phyloP scores from a whole-genome alignment of 176 grass and related monocot species.

The Musa acuminata region DNA sequence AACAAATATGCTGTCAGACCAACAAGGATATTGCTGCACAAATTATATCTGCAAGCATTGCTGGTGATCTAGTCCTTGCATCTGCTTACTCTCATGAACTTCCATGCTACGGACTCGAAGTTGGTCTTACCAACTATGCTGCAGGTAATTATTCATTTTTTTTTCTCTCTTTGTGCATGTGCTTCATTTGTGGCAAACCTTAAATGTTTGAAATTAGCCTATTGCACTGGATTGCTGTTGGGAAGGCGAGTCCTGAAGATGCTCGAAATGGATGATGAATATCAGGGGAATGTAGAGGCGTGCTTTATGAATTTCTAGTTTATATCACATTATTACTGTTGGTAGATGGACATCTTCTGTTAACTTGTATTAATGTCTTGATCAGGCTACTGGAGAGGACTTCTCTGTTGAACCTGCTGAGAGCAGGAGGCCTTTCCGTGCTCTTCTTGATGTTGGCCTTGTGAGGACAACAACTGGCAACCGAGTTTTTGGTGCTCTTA shows the following conservation, averaged over 20 bases:
- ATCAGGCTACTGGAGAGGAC: conserved; percentile 72
- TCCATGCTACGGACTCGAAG: conserved; percentile 62
- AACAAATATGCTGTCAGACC: conserved; percentile 28
- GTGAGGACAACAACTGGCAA: conserved; percentile 71
- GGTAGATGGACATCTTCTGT: no score
- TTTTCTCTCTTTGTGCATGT: neutral
- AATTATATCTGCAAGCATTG: conserved; percentile 49
- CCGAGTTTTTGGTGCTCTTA: conserved; percentile 79
- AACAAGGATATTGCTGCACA: conserved; percentile 71
- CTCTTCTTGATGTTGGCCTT: conserved; percentile 77
- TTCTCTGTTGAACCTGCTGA: conserved; percentile 67
- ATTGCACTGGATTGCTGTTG: conserved; percentile 78
- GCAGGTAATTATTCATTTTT: conserved; percentile 34
- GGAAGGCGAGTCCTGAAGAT: conserved; percentile 62
- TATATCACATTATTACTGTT: neutral
- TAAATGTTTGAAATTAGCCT: conserved; percentile 29
- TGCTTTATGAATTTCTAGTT: neutral
- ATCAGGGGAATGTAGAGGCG: conserved; percentile 79
- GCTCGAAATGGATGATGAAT: conserved; percentile 53
- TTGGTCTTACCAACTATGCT: conserved; percentile 75
- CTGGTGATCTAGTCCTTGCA: conserved; percentile 63
- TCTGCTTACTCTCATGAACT: conserved; percentile 77
- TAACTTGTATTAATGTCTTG: neutral
- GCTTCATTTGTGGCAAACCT: neutral
- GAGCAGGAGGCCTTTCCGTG: conserved; percentile 74